These are phyloP conservation scores for Dendrobium nobile DNA, from an alignment of 106 monocot species.

Conservation along the genomic window DNA sequence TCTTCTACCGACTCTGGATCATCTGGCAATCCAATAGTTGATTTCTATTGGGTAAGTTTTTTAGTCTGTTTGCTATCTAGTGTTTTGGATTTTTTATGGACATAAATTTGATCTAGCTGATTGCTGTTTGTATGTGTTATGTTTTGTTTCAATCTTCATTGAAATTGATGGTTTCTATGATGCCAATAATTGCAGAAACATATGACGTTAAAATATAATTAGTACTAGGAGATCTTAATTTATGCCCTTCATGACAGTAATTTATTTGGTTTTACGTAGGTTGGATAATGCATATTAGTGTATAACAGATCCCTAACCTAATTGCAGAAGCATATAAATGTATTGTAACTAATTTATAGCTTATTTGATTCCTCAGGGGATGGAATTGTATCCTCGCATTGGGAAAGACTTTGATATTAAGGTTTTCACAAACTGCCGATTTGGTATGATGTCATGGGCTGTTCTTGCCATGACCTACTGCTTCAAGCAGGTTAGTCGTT, in stretches of 20 bases:
- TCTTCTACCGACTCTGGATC: slow-evolving; percentile 95
- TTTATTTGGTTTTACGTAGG: not conserved
- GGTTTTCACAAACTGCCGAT: slow-evolving; percentile 95
- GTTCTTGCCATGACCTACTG: slow-evolving; percentile 93
- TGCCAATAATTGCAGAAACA: not conserved
- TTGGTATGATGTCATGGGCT: slow-evolving; percentile 99
- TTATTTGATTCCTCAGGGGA: slow-evolving; percentile 45
- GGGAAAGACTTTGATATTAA: slow-evolving; percentile 96
- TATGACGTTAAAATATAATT: not conserved
- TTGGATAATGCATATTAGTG: not conserved
- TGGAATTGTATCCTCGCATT: slow-evolving; percentile 96
- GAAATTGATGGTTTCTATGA: not conserved
- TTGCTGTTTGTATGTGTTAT: not conserved
- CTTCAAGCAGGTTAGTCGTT: slow-evolving; percentile 82
- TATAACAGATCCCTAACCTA: not conserved
- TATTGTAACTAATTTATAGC: not conserved
- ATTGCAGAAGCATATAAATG: too few species aligned
- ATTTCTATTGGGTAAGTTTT: slow-evolving; percentile 88
- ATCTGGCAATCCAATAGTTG: slow-evolving; percentile 84
- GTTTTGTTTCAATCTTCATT: not conserved
- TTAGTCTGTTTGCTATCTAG: not conserved
- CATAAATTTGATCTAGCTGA: not conserved
- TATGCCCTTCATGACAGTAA: not conserved
- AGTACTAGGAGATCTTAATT: not conserved
- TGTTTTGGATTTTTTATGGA: not conserved